These are phyloP conservation scores for Hypoxylon crocopeplum DNA, from an alignment of 495 filamentous ascomycete genomes.

Conservation along the genomic window DNA sequence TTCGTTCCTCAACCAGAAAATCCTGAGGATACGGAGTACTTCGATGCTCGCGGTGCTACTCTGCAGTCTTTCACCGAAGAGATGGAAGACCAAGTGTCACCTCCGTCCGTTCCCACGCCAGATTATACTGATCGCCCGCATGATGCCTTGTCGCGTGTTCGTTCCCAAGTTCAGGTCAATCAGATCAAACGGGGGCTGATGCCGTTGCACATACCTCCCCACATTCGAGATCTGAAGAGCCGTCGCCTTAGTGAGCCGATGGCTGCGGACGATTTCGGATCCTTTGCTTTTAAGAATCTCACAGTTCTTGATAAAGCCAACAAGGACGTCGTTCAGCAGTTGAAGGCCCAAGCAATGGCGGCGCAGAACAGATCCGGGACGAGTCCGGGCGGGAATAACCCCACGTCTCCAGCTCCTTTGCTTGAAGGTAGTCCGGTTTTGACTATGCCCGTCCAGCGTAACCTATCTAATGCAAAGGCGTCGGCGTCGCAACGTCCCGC, in stretches of 20 bases:
- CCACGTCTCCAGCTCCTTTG: conserved; percentile 61
- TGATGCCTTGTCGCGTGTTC: conserved; percentile 89
- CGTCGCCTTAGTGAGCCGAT: conserved; percentile 91
- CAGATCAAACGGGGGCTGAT: conserved; percentile 83
- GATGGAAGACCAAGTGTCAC: conserved; percentile 85
- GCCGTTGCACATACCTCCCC: conserved; percentile 93
- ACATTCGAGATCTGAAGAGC: conserved; percentile 87
- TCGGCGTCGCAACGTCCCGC: conserved; percentile 70
- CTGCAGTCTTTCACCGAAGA: conserved; percentile 90
- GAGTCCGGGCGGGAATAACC: conserved; percentile 51
- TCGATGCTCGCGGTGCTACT: conserved; percentile 89
- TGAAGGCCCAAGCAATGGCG: conserved; percentile 85
- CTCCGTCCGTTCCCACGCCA: conserved; percentile 66
- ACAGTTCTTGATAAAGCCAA: conserved; percentile 97
- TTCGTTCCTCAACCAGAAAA: conserved; percentile 94
- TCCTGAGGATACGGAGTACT: conserved; percentile 97
- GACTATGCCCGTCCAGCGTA: conserved; percentile 79
- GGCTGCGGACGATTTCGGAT: conserved; percentile 89
- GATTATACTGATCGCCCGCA: conserved; percentile 88
- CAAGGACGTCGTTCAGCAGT: conserved; percentile 96
- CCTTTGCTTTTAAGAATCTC: conserved; percentile 95
- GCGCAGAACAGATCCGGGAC: conserved; percentile 58
- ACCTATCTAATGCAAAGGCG: conserved; percentile 76
- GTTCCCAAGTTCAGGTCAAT: conserved; percentile 75
- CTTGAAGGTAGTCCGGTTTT: conserved; percentile 87